phyloP scores from a whole-genome alignment of 495 filamentous ascomycete genomes.

The Apiosordaria backusii region DNA sequence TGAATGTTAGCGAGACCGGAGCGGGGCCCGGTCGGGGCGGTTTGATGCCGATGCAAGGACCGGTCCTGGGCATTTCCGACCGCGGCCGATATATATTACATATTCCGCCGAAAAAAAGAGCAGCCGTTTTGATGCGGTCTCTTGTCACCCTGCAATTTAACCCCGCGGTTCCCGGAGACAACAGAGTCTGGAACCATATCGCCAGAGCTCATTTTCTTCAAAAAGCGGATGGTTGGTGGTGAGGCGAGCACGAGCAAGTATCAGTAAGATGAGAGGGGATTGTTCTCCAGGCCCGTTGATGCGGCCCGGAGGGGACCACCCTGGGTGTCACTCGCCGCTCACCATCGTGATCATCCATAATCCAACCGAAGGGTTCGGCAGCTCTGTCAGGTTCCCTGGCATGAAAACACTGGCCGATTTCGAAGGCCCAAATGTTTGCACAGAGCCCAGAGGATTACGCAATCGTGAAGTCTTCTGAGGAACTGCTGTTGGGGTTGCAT shows the following conservation, averaged over 20 bases:
- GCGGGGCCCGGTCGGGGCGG: conserved; percentile 12
- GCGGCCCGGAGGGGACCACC: conserved; percentile 1
- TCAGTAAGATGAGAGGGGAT: conserved; percentile 6
- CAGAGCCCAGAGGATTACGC: neutral
- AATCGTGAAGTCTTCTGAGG: neutral
- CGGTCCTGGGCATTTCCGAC: conserved; percentile 13
- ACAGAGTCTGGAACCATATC: neutral
- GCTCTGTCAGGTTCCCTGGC: neutral
- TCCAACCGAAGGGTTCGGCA: conserved; percentile 8
- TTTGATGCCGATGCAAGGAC: conserved; percentile 10
- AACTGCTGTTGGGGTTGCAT: conserved; percentile 1
- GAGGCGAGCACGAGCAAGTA: neutral
- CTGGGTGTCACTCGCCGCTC: neutral
- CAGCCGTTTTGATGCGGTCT: conserved; percentile 3
- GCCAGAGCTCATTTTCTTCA: neutral
- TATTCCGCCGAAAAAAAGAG: neutral
- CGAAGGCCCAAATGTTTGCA: conserved; percentile 5
- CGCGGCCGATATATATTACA: conserved; percentile 9
- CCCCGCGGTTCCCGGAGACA: neutral
- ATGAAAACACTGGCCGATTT: neutral
- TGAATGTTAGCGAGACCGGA: conserved; percentile 16
- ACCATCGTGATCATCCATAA: conserved; percentile 4
- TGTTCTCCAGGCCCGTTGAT: conserved; percentile 4
- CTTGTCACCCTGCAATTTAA: conserved; percentile 18
- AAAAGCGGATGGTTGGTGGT: neutral